phyloP scores from a whole-genome alignment of 2,329 filamentous ascomycete genomes.

The Xylariaceae sp. region DNA sequence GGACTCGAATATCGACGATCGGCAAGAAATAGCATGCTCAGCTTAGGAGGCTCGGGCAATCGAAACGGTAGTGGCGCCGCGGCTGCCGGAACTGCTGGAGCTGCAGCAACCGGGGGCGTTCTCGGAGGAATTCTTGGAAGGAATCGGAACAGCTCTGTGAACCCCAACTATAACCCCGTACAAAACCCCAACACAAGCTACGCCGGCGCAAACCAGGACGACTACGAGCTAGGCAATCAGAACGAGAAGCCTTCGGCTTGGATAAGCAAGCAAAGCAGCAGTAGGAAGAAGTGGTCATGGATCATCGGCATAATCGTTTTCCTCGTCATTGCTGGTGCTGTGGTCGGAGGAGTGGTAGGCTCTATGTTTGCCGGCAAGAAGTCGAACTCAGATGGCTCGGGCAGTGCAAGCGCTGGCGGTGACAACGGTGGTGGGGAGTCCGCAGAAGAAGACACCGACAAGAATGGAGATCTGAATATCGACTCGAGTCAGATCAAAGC shows the following conservation, averaged over 20 bases:
- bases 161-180: constrained; percentile 55
- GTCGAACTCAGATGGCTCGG: neutral
- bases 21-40: constrained; percentile 59
- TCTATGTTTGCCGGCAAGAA: constrained; percentile 37
- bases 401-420: constrained; percentile 38
- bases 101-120: constrained; percentile 44
- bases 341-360: constrained; percentile 69
- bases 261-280: constrained; percentile 57
- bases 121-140: constrained; percentile 40
- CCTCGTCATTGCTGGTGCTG: constrained; percentile 65
- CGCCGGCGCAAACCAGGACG: constrained; percentile 33
- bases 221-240: constrained; percentile 34
- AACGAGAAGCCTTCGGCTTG: constrained; percentile 64
- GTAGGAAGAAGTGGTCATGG: constrained; percentile 67
- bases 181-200: constrained; percentile 29
- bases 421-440: constrained; percentile 41
- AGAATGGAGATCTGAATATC: constrained; percentile 69
- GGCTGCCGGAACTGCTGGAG: constrained; percentile 47
- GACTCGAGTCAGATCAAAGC: constrained; percentile 77
- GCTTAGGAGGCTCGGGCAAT: constrained; percentile 48
- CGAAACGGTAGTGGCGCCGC: constrained; percentile 42
- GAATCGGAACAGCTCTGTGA: constrained; percentile 38
- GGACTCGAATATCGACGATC: constrained; percentile 59
- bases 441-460: constrained; percentile 56
- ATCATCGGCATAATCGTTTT: constrained; percentile 63